Evolutionary conservation across 257 asterid species (phyloP), one percentile per base, ranked within the genome.

Genomic region (Sherardia arvensis): DNA sequence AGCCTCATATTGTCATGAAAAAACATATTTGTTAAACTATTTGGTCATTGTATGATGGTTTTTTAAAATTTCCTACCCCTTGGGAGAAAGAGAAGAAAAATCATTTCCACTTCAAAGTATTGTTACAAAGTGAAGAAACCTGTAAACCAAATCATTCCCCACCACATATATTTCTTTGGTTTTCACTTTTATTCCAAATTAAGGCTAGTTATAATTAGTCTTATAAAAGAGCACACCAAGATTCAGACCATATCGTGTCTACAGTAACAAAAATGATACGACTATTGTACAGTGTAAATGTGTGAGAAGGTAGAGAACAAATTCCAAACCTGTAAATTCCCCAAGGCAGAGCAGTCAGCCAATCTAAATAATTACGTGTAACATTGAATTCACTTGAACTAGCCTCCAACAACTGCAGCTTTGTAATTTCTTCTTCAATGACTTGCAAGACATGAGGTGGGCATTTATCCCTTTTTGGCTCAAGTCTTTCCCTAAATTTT

Each of bases 341-440:
- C 97, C 99, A 93, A 27, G 99, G 99, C 81, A 93, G 66, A 3
- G 95, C 95, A 70, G 97, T 93, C 88, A 90, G 85, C 99, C 99
- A 93, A 78, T 93, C 99, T 67, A 93, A 91, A 82, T 93, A 93
- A 77, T 90, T 90, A 68, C 99, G 96, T 38, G 99, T 93, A 28
- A 90, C 99, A 18, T 90, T 93, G 73, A 93, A 93, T 79, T 93
- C 99, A 80, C 99, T 93, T 10, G 99, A 93, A 83, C 99, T 93
- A n/a, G 99, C 95, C 83, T 93, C 99, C 69, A 93, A 60, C 68
- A 90, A 71, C 72, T 87, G 97, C 70, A 90, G 79, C 70, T 93
- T 93, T 49, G 97, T 80, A 67, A 87, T 76, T 74, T 93, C 99
- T 77, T 93, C 99, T 81, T 93, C 97, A 76, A 90, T 93, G 72